These are phyloP conservation scores for Debaryomycetaceae sp. DNA, from an alignment of 1,139 yeast species.

Conservation along the genomic window DNA sequence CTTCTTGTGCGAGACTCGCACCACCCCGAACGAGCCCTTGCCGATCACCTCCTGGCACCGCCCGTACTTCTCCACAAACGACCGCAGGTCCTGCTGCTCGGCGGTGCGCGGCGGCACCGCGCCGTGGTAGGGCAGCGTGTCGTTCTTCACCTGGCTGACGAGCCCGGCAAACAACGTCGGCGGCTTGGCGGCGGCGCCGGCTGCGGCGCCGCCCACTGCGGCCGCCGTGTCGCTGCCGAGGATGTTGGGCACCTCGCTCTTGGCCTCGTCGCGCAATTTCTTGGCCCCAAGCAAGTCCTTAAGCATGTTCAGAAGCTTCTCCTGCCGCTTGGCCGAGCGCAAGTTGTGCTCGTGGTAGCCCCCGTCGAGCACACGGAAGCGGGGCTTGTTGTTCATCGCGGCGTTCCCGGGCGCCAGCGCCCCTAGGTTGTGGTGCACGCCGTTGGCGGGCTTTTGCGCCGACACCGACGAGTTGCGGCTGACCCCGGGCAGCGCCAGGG, in stretches of 20 bases:
- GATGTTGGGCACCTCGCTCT: constrained; percentile 78
- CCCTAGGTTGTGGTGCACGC: constrained; percentile 1
- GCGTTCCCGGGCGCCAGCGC: constrained; percentile 2
- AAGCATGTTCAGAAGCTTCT: constrained; percentile 79
- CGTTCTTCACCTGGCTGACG: constrained; percentile 59
- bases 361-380: constrained; percentile 55
- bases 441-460: constrained; percentile 2
- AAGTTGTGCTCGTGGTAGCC: constrained; percentile 79
- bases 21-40: constrained; percentile 46
- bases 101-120: constrained; percentile 10
- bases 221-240: constrained; percentile 11
- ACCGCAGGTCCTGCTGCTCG: constrained; percentile 28
- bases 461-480: constrained; percentile 4
- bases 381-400: constrained; percentile 21
- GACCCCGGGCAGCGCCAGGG: constrained; percentile 8
- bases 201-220: constrained; percentile 9
- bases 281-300: constrained; percentile 82
- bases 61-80: constrained; percentile 47
- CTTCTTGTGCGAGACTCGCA: constrained; percentile 42
- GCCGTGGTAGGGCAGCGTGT: constrained; percentile 24
- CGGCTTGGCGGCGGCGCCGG: constrained; percentile 29
- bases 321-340: constrained; percentile 78
- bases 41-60: constrained; percentile 49
- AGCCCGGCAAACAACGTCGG: constrained; percentile 83
- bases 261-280: constrained; percentile 75